These are phyloP conservation scores for Coniosporium tulheliwenetii DNA, from an alignment of 2,329 filamentous ascomycete genomes.

Conservation along the genomic window DNA sequence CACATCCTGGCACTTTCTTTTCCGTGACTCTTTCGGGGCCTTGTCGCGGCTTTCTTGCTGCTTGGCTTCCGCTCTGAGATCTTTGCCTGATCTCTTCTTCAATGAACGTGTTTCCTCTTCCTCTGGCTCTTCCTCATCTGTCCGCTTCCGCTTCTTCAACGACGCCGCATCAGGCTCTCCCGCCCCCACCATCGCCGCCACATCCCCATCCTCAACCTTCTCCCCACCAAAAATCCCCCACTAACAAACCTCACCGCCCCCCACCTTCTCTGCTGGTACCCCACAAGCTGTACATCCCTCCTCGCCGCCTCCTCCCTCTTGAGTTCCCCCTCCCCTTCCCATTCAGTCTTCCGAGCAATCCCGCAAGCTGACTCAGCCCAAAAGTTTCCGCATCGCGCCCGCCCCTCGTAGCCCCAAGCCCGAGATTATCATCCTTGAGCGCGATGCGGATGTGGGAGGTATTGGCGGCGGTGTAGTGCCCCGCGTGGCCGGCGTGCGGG, in stretches of 20 bases:
- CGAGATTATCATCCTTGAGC: conserved; percentile 82
- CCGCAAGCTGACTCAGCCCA: conserved; percentile 74
- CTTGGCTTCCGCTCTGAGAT: too few species aligned
- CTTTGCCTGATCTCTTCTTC: too few species aligned
- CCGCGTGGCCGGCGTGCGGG: conserved; percentile 58
- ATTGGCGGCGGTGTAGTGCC: conserved; percentile 64
- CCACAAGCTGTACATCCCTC: conserved; percentile 54
- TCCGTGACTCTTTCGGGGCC: conserved; percentile 7
- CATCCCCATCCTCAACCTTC: conserved; percentile 26
- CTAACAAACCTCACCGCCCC: conserved; percentile 74
- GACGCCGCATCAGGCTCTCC: too few species aligned
- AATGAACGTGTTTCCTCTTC: too few species aligned
- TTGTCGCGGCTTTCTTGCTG: not conserved
- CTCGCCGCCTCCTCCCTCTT: conserved; percentile 53
- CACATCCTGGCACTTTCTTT: conserved; percentile 7
- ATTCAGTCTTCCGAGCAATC: conserved; percentile 75
- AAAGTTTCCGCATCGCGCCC: conserved; percentile 56
- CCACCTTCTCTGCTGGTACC: conserved; percentile 61
- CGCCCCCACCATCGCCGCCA: too few species aligned
- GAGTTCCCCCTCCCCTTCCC: conserved; percentile 63
- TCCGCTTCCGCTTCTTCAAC: too few species aligned
- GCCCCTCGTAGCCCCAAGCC: conserved; percentile 67
- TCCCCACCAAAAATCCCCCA: conserved; percentile 60
- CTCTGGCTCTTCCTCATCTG: too few species aligned
- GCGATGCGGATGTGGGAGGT: conserved; percentile 71